Base-by-base conservation (phyloP, 148 eudicot species). In the Salicornia ramosissima region DNA sequence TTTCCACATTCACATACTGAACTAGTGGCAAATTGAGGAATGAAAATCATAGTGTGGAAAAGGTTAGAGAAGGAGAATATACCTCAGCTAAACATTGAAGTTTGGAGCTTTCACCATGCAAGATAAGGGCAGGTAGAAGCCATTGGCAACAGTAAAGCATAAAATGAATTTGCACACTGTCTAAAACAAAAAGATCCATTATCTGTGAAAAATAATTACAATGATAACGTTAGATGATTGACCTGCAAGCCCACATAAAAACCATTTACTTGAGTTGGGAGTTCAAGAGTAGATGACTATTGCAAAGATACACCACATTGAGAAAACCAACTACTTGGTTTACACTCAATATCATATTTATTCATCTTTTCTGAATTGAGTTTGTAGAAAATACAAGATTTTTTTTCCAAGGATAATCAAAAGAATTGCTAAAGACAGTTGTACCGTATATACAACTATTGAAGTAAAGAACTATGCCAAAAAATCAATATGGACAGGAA, bases 41-140 rank as follows among this genome's bases (percentile, higher is more conserved):
- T n/a, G n/a, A n/a, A n/a, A n/a, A n/a, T n/a, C n/a, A n/a, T n/a
- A n/a, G n/a, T n/a, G n/a, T 45, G 29, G 15, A 65, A 46, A 46
- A 28, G 30, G 28, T 31, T 11, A 31, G 19, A 59, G 57, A 30
- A 47, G 51, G 51, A 72, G 9, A 21, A 22, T 72, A 74, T 51
- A 88, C 98, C 88, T 79, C 83, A 60, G 97, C 89, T 75, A 87
- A 79, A 88, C 88, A 90, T 33, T 81, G 74, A 69, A 94, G 78
- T 73, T 83, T 80, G 64, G 88, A 75, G 71, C 76, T 71, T 64
- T 87, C 89, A 62, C 77, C 95, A 65, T 84, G 80, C 85, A 94
- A 80, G 63, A 94, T 68, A 63, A 94, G 81, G 78, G 97, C 91
- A 69, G 98, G 92, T 68, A 94, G 89, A 63, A 94, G 96, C 98